These are phyloP conservation scores for Dunaliella sp. DNA, from an alignment of 139 green algal genomes.

Conservation along the genomic window DNA sequence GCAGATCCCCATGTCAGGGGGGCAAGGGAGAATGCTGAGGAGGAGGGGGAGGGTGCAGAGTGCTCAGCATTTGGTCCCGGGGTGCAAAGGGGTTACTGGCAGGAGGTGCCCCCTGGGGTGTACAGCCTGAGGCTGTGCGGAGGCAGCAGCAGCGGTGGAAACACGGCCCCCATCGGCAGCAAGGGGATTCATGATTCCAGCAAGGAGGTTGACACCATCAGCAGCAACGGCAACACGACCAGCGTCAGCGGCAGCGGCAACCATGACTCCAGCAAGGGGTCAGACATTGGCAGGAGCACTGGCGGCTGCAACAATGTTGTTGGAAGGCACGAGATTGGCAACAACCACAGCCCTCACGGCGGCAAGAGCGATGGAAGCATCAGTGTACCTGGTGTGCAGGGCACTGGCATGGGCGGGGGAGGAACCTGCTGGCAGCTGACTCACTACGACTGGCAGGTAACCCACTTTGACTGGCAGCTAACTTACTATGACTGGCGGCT, in stretches of 20 bases:
- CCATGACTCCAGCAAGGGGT: too few species aligned
- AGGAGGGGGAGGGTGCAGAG: background rate
- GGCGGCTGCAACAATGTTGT: background rate
- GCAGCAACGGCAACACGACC: conserved; percentile 1
- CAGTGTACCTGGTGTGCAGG: too few species aligned
- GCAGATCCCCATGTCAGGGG: too few species aligned
- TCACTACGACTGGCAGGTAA: conserved; percentile 27
- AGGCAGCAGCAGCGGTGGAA: background rate
- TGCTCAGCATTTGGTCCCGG: background rate
- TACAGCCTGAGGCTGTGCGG: conserved; percentile 31
- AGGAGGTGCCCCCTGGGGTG: conserved; percentile 50
- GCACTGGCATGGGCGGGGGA: background rate
- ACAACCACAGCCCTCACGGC: too few species aligned
- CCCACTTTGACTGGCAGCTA: too few species aligned
- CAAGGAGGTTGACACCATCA: conserved; percentile 5
- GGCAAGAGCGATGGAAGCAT: too few species aligned
- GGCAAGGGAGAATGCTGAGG: too few species aligned
- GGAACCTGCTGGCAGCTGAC: background rate
- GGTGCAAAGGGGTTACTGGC: background rate
- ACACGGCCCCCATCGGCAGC: background rate
- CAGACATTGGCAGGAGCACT: background rate
- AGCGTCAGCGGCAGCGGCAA: background rate
- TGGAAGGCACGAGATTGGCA: too few species aligned
- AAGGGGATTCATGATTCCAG: too few species aligned
- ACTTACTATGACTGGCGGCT: too few species aligned